These are phyloP conservation scores for Podila clonocystis DNA, from an alignment of 192 early-diverging fungal species.

Conservation along the genomic window DNA sequence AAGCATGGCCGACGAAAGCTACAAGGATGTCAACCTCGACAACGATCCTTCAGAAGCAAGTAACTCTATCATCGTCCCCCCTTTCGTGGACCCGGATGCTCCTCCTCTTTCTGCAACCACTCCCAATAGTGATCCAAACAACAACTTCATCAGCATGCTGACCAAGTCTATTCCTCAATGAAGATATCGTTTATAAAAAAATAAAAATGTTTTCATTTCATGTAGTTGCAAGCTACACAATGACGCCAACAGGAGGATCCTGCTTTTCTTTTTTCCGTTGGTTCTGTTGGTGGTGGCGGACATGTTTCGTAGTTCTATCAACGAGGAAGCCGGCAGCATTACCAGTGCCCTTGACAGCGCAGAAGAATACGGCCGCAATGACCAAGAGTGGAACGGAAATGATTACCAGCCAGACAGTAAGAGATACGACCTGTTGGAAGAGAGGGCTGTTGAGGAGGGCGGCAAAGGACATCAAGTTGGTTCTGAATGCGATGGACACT, in stretches of 20 bases:
- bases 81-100: background rate
- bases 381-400: slow-evolving; percentile 21
- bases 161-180: background rate
- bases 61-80: background rate
- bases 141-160: background rate
- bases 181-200: too few relatives aligned
- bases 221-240: too few relatives aligned
- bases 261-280: slow-evolving; percentile 37
- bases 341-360: slow-evolving; percentile 34
- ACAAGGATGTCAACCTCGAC: too few relatives aligned
- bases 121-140: background rate
- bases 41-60: too few relatives aligned
- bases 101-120: background rate
- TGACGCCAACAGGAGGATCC: background rate
- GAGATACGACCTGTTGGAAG: slow-evolving; percentile 27
- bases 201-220: too few relatives aligned
- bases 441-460: slow-evolving; percentile 21
- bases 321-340: slow-evolving; percentile 31
- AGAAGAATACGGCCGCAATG: slow-evolving; percentile 12
- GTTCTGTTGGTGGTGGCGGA: slow-evolving; percentile 27
- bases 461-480: slow-evolving; percentile 20
- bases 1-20: too few relatives aligned
- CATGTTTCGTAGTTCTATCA: slow-evolving; percentile 33
- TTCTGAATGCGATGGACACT: background rate
- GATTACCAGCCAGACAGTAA: slow-evolving; percentile 28